These are phyloP conservation scores for Jimgerdemannia flammicorona DNA, from an alignment of 192 early-diverging fungal species.

Conservation along the genomic window DNA sequence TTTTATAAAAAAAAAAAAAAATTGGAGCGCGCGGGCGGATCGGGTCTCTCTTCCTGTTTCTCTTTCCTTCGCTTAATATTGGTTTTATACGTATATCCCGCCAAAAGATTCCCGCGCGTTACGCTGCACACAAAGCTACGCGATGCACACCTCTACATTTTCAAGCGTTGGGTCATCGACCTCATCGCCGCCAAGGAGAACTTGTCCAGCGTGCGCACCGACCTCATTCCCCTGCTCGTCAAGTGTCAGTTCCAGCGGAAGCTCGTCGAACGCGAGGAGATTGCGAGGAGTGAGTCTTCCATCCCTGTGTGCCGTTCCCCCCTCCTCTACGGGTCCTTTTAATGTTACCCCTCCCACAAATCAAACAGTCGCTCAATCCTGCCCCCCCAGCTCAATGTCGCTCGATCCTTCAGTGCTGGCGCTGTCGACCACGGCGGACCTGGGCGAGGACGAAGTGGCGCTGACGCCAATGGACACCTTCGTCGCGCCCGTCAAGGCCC, in stretches of 20 bases:
- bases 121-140: slow-evolving; percentile 77
- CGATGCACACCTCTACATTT: slow-evolving; percentile 91
- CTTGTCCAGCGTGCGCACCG: slow-evolving; percentile 73
- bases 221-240: slow-evolving; percentile 84
- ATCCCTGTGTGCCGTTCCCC: not conserved
- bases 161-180: slow-evolving; percentile 93
- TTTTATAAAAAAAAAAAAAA: too few species aligned
- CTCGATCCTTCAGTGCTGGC: slow-evolving; percentile 17
- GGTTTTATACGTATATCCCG: too few species aligned
- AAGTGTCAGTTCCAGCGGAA: slow-evolving; percentile 77
- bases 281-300: slow-evolving; percentile 52
- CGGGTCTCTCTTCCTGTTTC: not conserved
- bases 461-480: slow-evolving; percentile 27
- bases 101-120: slow-evolving; percentile 69
- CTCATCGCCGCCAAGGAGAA: slow-evolving; percentile 60
- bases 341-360: too few species aligned
- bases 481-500: slow-evolving; percentile 33
- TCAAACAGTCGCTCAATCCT: not conserved
- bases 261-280: slow-evolving; percentile 60
- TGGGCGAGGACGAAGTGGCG: slow-evolving; percentile 39
- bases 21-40: too few species aligned
- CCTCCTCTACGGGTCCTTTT: too few species aligned
- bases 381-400: not conserved
- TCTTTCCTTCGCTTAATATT: slow-evolving; percentile 35
- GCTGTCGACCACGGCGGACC: slow-evolving; percentile 26